Conservation (phyloP, 805 yeast species). For the Candida maltosa region DNA sequence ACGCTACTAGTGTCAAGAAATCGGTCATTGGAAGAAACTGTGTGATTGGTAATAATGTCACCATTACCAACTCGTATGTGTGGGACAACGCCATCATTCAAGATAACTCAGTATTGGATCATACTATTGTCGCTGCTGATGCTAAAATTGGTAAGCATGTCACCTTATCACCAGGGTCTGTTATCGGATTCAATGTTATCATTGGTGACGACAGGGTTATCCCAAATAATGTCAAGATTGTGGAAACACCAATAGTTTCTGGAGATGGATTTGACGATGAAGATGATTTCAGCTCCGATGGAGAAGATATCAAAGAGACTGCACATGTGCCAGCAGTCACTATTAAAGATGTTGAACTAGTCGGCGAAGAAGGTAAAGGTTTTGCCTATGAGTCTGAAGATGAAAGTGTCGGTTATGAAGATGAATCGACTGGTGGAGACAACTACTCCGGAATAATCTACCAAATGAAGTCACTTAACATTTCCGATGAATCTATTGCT, state of each 20-base stretch:
- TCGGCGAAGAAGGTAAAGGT: constrained; percentile 53
- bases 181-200: constrained; percentile 72
- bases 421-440: constrained; percentile 32
- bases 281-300: constrained; percentile 12
- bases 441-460: constrained; percentile 44
- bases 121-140: constrained; percentile 68
- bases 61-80: constrained; percentile 70
- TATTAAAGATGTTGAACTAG: constrained; percentile 40
- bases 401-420: constrained; percentile 32
- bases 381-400: constrained; percentile 46
- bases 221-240: constrained; percentile 50
- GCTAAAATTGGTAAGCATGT: constrained; percentile 55
- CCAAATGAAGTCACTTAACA: constrained; percentile 43
- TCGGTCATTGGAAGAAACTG: constrained; percentile 87
- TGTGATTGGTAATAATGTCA: constrained; percentile 74
- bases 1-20: constrained; percentile 59
- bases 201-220: constrained; percentile 54
- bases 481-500: constrained; percentile 59
- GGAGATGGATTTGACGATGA: constrained; percentile 24
- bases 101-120: constrained; percentile 55
- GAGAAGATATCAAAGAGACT: constrained; percentile 12
- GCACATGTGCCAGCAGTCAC: constrained; percentile 18
- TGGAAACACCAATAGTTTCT: constrained; percentile 42
- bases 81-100: constrained; percentile 82
- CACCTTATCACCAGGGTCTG: constrained; percentile 62